Evolutionary conservation across 2,329 filamentous ascomycete species (phyloP).

Genomic region (Hypoxylon sp.): DNA sequence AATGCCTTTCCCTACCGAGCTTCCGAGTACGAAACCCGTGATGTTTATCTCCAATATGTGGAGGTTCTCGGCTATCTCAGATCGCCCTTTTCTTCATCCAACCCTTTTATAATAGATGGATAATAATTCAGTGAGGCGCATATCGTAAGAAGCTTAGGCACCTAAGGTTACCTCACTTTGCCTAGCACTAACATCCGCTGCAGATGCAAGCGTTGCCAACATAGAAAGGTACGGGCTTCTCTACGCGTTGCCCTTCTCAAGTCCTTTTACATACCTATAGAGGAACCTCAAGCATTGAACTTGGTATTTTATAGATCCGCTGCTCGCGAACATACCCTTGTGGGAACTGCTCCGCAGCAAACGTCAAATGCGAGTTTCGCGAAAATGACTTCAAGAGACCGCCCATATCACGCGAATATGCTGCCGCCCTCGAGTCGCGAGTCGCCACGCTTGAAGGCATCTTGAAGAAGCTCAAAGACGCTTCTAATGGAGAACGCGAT

Average conservation of each 20-base stretch:
- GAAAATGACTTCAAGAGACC: slow-evolving; percentile 15
- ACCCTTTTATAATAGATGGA: neutral
- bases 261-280: neutral
- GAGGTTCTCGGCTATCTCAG: neutral
- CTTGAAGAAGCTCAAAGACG: neutral
- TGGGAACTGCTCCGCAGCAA: neutral
- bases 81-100: neutral
- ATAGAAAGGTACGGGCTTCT: neutral
- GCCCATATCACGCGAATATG: slow-evolving; percentile 8
- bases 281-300: neutral
- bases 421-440: neutral
- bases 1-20: neutral
- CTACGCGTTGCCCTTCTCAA: neutral
- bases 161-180: neutral
- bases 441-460: neutral
- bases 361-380: neutral
- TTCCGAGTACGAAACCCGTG: neutral
- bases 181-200: neutral
- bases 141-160: neutral
- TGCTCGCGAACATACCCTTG: neutral
- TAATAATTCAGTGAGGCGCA: neutral
- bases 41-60: neutral
- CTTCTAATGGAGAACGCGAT: neutral
- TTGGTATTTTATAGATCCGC: neutral
- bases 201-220: neutral